Evolutionary conservation across 441 rosid species (phyloP), one percentile per base, ranked within the genome.

Genomic region (Erodium texanum): DNA sequence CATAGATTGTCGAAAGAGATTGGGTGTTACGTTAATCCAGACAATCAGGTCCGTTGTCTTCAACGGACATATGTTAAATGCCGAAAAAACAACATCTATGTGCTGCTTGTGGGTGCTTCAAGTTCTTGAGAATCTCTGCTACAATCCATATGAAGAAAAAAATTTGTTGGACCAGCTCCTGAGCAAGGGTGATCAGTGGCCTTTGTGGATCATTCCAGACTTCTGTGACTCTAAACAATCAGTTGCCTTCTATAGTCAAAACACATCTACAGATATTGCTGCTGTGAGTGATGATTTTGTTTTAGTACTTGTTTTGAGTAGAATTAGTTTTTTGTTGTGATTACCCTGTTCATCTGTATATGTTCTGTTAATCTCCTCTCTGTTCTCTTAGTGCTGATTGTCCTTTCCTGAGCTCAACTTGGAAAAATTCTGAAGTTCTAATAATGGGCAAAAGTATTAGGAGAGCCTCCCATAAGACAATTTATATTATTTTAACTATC

Each of bases 101-200:
- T 87, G 96, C 83, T 84, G 84, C 77, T 66, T 73, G 38, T 87
- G 95, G 96, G 72, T 87, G 74, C 72, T 78, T 74, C 87, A 86
- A 78, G 80, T 89, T 75, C 75, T 94, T 66, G 78, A 80, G 70
- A 79, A 76, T 76, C 83, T 87, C 68, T 85, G 89, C 74, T 67
- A 68, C 77, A 81, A 82, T 77, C 87, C 73, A 69, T 62, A 75
- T 14, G 87, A 85, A 77, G 94, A 92, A 75, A 88, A 91, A 74
- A 72, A 67, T 75, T 67, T 87, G 2, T 75, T 88, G 66, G 87
- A 87, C 80, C 82, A 83, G 78, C 92, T 94, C 68, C 80, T 89
- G 38, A 73, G 73, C 68, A 81, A 83, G 84, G 83, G 74, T 81
- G 84, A 87, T 68, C 69, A 63, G 32, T 94, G 99, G 98, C 99